phyloP scores from a whole-genome alignment of 805 yeast species.

The Huiozyma sinensis region DNA sequence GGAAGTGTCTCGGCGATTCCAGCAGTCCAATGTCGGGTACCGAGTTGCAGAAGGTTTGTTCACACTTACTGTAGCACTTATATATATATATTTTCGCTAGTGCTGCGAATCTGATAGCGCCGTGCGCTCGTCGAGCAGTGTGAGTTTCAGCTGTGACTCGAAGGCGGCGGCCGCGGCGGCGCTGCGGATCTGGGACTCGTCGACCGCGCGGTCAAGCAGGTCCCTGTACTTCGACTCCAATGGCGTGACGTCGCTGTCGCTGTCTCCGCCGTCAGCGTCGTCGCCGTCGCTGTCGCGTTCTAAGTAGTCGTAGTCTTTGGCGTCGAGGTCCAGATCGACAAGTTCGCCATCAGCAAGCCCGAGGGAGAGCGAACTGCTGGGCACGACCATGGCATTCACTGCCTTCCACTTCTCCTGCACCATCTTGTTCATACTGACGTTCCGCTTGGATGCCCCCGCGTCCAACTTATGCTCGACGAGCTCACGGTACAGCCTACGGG shows the following conservation, averaged over 20 bases:
- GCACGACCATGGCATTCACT: slow-evolving; percentile 22
- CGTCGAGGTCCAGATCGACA: slow-evolving; percentile 31
- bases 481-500: slow-evolving; percentile 26
- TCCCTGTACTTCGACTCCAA: slow-evolving; percentile 26
- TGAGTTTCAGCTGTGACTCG: background rate
- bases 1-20: no score
- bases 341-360: slow-evolving; percentile 41
- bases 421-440: slow-evolving; percentile 11
- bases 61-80: no score
- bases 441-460: slow-evolving; percentile 8
- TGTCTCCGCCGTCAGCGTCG: background rate
- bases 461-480: slow-evolving; percentile 20
- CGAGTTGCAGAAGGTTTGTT: no score
- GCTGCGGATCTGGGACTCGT: slow-evolving; percentile 3
- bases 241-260: slow-evolving; percentile 5
- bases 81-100: no score
- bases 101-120: no score
- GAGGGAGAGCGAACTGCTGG: slow-evolving; percentile 33
- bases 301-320: slow-evolving; percentile 18
- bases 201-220: slow-evolving; percentile 8
- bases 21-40: no score
- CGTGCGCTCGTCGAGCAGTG: no score
- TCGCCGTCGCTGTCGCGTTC: slow-evolving; percentile 10
- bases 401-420: slow-evolving; percentile 34
- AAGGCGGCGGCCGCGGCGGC: background rate